A percentile compares a stretch with the other conserved stretches of the same genome.
Conservation (phyloP, 768 basidiomycete species). For the Tephrocybe sp. region DNA sequence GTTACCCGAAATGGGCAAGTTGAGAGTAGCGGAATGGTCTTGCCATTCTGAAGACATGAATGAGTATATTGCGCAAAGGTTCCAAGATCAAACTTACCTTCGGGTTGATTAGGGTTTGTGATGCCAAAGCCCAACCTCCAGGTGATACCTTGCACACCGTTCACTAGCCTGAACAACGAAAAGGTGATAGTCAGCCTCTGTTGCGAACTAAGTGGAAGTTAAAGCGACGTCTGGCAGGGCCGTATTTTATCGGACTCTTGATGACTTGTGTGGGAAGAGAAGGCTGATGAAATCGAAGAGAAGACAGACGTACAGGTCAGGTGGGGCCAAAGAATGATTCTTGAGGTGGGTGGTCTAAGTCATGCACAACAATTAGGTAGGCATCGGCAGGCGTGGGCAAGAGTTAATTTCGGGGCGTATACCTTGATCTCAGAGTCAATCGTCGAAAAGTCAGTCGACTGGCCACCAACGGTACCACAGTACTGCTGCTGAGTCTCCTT, state of each 20-base stretch:
- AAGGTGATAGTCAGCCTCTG: constrained; percentile 4
- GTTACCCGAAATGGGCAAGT: constrained; percentile 47
- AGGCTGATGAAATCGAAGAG: constrained; percentile 2
- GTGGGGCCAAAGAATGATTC: constrained; percentile 54
- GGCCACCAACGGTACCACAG: constrained; percentile 63
- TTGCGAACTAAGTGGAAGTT: not conserved
- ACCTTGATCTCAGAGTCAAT: constrained; percentile 63
- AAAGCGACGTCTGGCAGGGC: constrained; percentile 12
- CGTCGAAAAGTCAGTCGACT: constrained; percentile 56
- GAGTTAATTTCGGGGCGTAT: constrained; percentile 1
- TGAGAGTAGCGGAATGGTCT: constrained; percentile 51
- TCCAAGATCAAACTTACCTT: constrained; percentile 37
- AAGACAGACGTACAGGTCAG: constrained; percentile 49
- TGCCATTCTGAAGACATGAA: constrained; percentile 49
- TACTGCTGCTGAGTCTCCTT: constrained; percentile 49
- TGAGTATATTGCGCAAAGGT: not conserved
- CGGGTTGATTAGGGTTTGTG: constrained; percentile 48
- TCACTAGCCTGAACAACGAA: constrained; percentile 39
- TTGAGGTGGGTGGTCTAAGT: constrained; percentile 50
- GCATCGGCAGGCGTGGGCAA: constrained; percentile 2
- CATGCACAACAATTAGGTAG: no score
- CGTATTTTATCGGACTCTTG: constrained; percentile 15
- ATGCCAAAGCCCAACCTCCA: constrained; percentile 66
- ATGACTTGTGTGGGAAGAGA: constrained; percentile 17
- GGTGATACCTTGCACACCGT: constrained; percentile 61